Conservation (phyloP, 2,329 filamentous ascomycete species). For the Claviceps pazoutovae region DNA sequence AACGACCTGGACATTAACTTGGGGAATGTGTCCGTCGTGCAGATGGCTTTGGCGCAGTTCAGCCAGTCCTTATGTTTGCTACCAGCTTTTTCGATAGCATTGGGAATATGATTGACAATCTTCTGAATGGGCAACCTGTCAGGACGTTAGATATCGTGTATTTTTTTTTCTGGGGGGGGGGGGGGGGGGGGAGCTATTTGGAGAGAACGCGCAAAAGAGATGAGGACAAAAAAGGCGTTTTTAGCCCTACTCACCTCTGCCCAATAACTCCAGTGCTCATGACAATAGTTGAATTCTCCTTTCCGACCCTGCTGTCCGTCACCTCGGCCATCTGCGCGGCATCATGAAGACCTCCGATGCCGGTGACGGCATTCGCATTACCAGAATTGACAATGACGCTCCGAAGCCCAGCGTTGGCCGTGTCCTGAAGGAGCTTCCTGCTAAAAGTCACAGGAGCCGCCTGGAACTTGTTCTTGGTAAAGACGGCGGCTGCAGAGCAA, state of each 20-base stretch:
- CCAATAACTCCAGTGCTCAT: conserved; percentile 99
- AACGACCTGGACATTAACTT: conserved; percentile 84
- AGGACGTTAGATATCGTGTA: neutral
- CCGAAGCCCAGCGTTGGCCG: conserved; percentile 55
- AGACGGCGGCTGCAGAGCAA: conserved; percentile 79
- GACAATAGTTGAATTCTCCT: conserved; percentile 56
- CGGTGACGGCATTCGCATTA: conserved; percentile 94
- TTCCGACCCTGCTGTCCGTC: conserved; percentile 51
- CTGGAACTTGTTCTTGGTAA: conserved; percentile 97
- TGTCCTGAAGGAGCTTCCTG: conserved; percentile 52
- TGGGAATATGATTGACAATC: conserved; percentile 71
- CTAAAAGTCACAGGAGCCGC: conserved; percentile 87
- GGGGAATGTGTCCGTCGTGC: conserved; percentile 96
- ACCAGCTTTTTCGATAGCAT: conserved; percentile 57
- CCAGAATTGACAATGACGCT: conserved; percentile 89
- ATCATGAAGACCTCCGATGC: conserved; percentile 77
- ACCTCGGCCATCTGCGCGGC: conserved; percentile 68
- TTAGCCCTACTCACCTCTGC: conserved; percentile 46
- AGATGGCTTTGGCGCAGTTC: conserved; percentile 75
- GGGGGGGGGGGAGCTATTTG: too few species aligned
- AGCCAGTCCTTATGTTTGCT: conserved; percentile 77
- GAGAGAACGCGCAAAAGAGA: too few species aligned
- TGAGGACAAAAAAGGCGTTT: too few species aligned
- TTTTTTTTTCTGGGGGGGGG: neutral
- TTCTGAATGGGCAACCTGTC: conserved; percentile 73